These are phyloP conservation scores for Claviceps digitariae DNA, from an alignment of 2,329 filamentous ascomycete species.

Conservation along the genomic window DNA sequence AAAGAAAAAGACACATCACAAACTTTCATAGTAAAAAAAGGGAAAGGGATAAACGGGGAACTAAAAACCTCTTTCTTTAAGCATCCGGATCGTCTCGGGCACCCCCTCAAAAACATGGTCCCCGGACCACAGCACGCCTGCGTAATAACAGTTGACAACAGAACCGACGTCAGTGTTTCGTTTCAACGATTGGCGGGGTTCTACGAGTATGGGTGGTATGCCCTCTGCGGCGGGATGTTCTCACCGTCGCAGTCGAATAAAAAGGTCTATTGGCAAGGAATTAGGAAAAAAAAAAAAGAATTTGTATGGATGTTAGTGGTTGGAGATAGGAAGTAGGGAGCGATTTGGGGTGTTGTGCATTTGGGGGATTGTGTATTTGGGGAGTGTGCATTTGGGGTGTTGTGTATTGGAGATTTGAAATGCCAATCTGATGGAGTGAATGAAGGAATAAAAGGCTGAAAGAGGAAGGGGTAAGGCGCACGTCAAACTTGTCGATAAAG, in stretches of 20 bases:
- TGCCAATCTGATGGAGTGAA: too few relatives aligned
- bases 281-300: not conserved
- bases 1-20: too few relatives aligned
- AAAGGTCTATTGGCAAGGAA: conserved; percentile 36
- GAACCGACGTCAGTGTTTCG: not conserved
- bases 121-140: conserved; percentile 93
- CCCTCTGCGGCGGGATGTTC: too few relatives aligned
- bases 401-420: not conserved
- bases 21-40: too few relatives aligned
- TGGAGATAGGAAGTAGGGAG: not conserved
- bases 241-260: conserved; percentile 94
- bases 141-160: too few relatives aligned
- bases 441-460: conserved; percentile 3
- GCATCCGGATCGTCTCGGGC: conserved; percentile 70
- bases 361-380: too few relatives aligned
- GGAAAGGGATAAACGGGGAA: too few relatives aligned
- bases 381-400: too few relatives aligned
- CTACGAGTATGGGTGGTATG: too few relatives aligned
- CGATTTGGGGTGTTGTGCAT: too few relatives aligned
- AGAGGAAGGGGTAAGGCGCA: conserved; percentile 33
- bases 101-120: conserved; percentile 78
- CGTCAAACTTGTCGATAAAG: conserved; percentile 87
- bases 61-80: conserved; percentile 60
- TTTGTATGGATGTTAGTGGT: conserved; percentile 18
- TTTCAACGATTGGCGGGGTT: too few relatives aligned